Percentiles rank a stretch among this genome's conserved stretches.
These are phyloP conservation scores for Gynochthodes officinalis DNA, from an alignment of 257 asterid genomes.

Conservation along the genomic window DNA sequence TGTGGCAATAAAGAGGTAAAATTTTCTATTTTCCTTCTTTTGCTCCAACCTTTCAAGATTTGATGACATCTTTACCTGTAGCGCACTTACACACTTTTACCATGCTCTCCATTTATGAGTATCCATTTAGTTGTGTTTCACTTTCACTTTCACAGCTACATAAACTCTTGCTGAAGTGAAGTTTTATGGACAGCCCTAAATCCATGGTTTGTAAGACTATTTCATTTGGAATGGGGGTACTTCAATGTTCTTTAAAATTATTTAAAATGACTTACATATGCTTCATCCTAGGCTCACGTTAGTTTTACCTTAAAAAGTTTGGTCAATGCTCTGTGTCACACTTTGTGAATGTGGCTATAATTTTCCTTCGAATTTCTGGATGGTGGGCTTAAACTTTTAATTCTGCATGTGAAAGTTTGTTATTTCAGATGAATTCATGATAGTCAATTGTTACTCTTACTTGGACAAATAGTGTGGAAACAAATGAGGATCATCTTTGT, in stretches of 20 bases:
- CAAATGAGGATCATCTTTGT: background rate
- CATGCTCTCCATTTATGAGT: background rate
- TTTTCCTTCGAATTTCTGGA: background rate
- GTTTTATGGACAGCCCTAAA: background rate
- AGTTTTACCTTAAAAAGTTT: background rate
- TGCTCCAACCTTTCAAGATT: background rate
- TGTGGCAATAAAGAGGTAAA: constrained; percentile 71
- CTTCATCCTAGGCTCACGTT: no score
- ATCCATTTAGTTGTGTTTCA: background rate
- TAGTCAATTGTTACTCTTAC: background rate
- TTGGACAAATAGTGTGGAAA: no score
- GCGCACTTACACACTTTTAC: background rate
- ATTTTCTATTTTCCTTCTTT: background rate
- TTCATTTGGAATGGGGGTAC: background rate
- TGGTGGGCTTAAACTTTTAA: background rate
- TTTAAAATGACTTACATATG: background rate
- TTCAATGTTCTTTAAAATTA: background rate
- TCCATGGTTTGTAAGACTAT: background rate
- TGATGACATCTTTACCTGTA: background rate
- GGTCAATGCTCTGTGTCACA: background rate
- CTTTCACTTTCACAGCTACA: background rate
- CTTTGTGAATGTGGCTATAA: background rate
- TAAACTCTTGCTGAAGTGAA: background rate
- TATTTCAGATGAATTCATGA: background rate
- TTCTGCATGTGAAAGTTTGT: background rate